Base-by-base conservation (phyloP, 208 protist species). In the Blastocrithidia nonstop region DNA sequence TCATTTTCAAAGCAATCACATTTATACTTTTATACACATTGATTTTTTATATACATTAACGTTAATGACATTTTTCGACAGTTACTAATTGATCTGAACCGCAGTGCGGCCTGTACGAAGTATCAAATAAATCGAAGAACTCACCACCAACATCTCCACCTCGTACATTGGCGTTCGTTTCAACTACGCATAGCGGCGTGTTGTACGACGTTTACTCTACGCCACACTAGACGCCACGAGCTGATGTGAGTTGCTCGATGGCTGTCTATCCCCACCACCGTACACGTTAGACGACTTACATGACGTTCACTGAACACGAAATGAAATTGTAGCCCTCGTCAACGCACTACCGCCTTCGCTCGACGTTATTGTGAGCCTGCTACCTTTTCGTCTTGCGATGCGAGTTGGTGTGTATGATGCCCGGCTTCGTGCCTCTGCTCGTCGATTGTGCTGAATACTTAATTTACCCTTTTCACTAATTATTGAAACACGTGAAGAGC, bases 371-470 rank as follows among this genome's bases (percentile, higher is more conserved):
- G 50, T 88, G 20, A 59, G 68, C 24, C 56, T 76, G 16, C 49
- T 88, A 24, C 77, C 82, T 11, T 71, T 91, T 37, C 71, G 75
- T 51, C 28, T 91, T 0, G 70, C 71, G 3, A 38, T 84, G 28
- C 45, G 60, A 1, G 44, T 72, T 7, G 26, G 26, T 9, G 17
- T 51, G 0, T 91, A 91, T 46, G 74, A 87, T 33, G 76, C 81
- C 1, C 65, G 71, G 4, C 61, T 88, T 21, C 76, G 77, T 6
- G 73, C 71, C 3, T 76, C 71, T 16, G 45, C 57, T 1, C 51
- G 71, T 13, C 71, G 82, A 1, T 62, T 91, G 11, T 82, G 68
- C 41, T 80, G 71, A 61, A 42, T 86, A 13, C 61, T 88, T 27
- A 43, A 50, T 20, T 51, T 87, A 4, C 81, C 81, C 0, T 72